phyloP scores from a whole-genome alignment of 257 asterid species.

The Capsicum rhomboideum region DNA sequence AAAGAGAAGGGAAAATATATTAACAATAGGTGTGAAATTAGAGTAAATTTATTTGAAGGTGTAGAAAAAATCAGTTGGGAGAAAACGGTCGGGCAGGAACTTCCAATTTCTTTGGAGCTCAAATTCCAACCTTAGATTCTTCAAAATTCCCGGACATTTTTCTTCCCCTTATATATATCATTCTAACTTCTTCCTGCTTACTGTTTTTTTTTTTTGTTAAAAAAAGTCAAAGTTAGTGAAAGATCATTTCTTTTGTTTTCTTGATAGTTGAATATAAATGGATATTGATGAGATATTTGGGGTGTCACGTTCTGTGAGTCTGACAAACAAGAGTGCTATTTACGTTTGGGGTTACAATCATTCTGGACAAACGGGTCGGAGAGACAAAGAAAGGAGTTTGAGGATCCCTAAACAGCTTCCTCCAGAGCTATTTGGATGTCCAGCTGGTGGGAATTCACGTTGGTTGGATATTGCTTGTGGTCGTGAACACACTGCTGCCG shows the following conservation, averaged over 20 bases:
- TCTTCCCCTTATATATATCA: background rate
- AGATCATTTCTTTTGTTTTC: background rate
- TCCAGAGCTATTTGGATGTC: slow-evolving; percentile 78
- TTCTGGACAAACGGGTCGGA: slow-evolving; percentile 90
- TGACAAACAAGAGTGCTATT: slow-evolving; percentile 78
- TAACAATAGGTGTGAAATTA: background rate
- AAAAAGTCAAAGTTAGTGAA: background rate
- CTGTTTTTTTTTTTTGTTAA: background rate
- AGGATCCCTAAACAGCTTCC: slow-evolving; percentile 85
- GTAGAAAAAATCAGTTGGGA: background rate
- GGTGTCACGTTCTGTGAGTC: slow-evolving; percentile 35
- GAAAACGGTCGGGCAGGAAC: background rate
- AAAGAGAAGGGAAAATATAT: too few relatives aligned
- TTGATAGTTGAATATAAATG: slow-evolving; percentile 27
- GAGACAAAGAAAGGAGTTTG: slow-evolving; percentile 40
- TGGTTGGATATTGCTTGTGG: slow-evolving; percentile 95
- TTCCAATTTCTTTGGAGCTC: background rate
- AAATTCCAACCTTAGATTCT: slow-evolving; percentile 1
- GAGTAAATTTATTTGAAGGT: background rate
- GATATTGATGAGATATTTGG: slow-evolving; percentile 74
- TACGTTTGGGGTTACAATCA: slow-evolving; percentile 90
- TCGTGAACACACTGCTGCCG: slow-evolving; percentile 84
- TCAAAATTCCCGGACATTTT: background rate
- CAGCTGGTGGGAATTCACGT: slow-evolving; percentile 54
- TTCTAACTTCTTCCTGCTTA: background rate